Evolutionary conservation across 2,329 filamentous ascomycete species (phyloP).

Genomic region (Tolypocladium ophioglossoides): DNA sequence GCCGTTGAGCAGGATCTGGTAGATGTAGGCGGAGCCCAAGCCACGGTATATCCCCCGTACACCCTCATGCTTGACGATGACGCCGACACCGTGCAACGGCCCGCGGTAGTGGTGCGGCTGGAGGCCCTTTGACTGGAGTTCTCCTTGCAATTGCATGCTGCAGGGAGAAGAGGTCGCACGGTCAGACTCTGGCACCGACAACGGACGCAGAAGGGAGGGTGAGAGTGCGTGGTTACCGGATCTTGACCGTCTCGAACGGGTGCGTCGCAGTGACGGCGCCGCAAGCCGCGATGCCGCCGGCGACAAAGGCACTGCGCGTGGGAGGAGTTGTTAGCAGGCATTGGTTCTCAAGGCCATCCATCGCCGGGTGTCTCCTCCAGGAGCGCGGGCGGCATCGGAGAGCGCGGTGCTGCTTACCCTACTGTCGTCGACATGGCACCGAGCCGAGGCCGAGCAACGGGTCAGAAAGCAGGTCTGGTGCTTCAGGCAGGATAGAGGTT

Average conservation of each 20-base stretch:
- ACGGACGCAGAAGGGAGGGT: not conserved
- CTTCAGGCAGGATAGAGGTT: not conserved
- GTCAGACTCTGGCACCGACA: not conserved
- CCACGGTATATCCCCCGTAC: conserved; percentile 77
- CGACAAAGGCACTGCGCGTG: conserved; percentile 66
- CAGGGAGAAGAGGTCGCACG: not conserved
- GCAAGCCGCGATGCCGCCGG: conserved; percentile 92
- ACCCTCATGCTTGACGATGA: conserved; percentile 88
- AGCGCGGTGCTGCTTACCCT: conserved; percentile 19
- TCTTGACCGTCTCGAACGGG: conserved; percentile 98
- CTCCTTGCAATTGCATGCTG: conserved; percentile 91
- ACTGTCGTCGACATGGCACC: conserved; percentile 22
- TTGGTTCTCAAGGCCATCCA: not conserved
- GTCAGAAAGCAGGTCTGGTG: not conserved
- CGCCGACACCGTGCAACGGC: conserved; percentile 79
- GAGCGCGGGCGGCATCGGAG: not conserved
- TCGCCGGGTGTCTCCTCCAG: conserved; percentile 6
- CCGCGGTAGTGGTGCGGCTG: conserved; percentile 84
- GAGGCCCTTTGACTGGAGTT: conserved; percentile 77
- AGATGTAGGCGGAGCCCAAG: conserved; percentile 85
- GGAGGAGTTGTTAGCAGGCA: conserved; percentile 6
- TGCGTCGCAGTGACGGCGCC: conserved; percentile 96
- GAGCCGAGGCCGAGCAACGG: not conserved
- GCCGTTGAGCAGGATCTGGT: conserved; percentile 93
- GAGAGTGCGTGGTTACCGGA: conserved; percentile 51